Base-by-base conservation (phyloP, 805 yeast genomes). In the Jamesozyma lodderae region DNA sequence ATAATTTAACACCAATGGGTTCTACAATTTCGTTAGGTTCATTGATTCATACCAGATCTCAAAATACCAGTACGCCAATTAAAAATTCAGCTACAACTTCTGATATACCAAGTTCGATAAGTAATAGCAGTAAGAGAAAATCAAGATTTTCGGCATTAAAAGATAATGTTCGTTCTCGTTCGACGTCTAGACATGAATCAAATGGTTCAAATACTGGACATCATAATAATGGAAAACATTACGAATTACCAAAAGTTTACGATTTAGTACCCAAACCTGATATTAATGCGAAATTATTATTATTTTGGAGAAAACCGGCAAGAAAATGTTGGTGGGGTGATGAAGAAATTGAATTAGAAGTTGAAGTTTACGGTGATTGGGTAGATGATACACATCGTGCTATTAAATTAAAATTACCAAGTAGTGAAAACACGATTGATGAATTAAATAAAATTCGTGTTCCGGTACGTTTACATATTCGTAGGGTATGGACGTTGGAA, bases 251-350 rank as follows among this genome's bases (percentile, higher is more conserved):
- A 20, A 47, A 46, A 33, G 48, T 55, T 14, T 59, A 57, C 38
- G 63, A 59, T 22, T 46, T 55, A 34, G 60, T 55, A 18, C 57
- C 59, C n/a, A 55, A 51, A 27, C 62, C 63, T 18, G 56, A 59
- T 31, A 48, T 65, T 52, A 46, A 75, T 68, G 55, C 60, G 48
- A 92, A 92, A 59, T 69, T 92, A 36, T 67, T 92, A 26, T 64
- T 92, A 37, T 92, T 92, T 56, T 92, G 98, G 97, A 73, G 95
- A 45, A 92, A 92, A 57, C 98, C 98, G 1, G 98, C 98, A 2
- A 73, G 97, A 55, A 92, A 92, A 57, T 92, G 98, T 64, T 92
- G 98, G 98, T 92, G 98, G 98, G 72, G 84, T 6, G 75, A 77
- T 55, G 74, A 76, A 31, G 66, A 61, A 21, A 60, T 75, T 16